Percentiles rank a stretch among this genome's conserved stretches.
Conservation (phyloP, 768 basidiomycete species). For the Lactarius hatsudake region DNA sequence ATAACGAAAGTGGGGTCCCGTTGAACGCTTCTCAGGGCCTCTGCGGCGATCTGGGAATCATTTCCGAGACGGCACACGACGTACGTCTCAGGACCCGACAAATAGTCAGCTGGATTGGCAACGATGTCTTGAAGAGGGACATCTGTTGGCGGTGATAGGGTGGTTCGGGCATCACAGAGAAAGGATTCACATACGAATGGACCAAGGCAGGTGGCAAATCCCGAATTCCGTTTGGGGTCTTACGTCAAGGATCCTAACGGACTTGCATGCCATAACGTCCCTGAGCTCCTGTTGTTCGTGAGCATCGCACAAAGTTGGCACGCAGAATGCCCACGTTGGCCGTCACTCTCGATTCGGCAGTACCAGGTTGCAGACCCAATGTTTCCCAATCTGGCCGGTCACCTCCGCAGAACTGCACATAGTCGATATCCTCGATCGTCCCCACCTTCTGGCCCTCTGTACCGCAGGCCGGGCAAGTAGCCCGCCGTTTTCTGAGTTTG, state of each 20-base stretch:
- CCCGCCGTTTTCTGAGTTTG: slow-evolving; percentile 70
- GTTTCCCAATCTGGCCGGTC: slow-evolving; percentile 61
- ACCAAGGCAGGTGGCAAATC: slow-evolving; percentile 77
- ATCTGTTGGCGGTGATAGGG: slow-evolving; percentile 45
- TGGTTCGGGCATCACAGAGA: not conserved
- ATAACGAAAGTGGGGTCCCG: slow-evolving; percentile 36
- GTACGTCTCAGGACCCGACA: slow-evolving; percentile 36
- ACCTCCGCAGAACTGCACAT: slow-evolving; percentile 86
- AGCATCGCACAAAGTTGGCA: not conserved
- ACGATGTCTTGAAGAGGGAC: slow-evolving; percentile 67
- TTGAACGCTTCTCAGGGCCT: slow-evolving; percentile 47
- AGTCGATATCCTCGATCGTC: slow-evolving; percentile 60
- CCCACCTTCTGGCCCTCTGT: slow-evolving; percentile 42
- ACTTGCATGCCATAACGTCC: slow-evolving; percentile 47
- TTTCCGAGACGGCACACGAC: slow-evolving; percentile 88
- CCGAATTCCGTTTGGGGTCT: slow-evolving; percentile 77
- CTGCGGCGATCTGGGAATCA: slow-evolving; percentile 86
- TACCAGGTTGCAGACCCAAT: slow-evolving; percentile 43
- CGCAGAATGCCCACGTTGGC: slow-evolving; percentile 34
- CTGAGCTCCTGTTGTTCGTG: slow-evolving; percentile 32
- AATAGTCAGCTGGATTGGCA: slow-evolving; percentile 48
- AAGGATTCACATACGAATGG: slow-evolving; percentile 54
- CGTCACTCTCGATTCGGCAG: slow-evolving; percentile 29
- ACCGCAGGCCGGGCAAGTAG: slow-evolving; percentile 77
- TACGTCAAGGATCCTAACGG: slow-evolving; percentile 66